phyloP scores from a whole-genome alignment of 1,139 yeast species.

The Magnusiomyces magnusii region DNA sequence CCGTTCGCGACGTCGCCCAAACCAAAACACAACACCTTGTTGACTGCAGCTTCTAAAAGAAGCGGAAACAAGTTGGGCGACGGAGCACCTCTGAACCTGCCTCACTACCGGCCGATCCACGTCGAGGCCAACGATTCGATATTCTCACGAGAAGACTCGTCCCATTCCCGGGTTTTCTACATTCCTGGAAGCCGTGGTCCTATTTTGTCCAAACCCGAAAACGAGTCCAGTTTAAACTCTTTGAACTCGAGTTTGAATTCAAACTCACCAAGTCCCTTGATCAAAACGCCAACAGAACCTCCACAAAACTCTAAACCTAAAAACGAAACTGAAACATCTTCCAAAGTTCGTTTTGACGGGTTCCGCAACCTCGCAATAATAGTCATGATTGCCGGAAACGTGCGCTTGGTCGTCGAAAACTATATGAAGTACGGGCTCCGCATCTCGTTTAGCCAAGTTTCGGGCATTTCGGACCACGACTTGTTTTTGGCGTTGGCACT shows the following conservation, averaged over 20 bases:
- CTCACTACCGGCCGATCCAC: slow-evolving; percentile 24
- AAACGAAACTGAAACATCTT: background rate
- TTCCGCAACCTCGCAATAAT: slow-evolving; percentile 38
- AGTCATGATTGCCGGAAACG: slow-evolving; percentile 34
- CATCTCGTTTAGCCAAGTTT: slow-evolving; percentile 27
- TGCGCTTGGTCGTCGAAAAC: slow-evolving; percentile 36
- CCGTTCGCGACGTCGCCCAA: background rate
- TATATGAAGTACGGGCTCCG: slow-evolving; percentile 34
- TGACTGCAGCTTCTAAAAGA: background rate
- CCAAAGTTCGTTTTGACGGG: slow-evolving; percentile 27
- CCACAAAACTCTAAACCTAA: background rate
- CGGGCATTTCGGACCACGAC: slow-evolving; percentile 32
- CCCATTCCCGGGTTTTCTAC: background rate
- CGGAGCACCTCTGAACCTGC: slow-evolving; percentile 7
- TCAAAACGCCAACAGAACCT: no score
- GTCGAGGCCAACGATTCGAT: slow-evolving; percentile 19
- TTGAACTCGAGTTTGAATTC: background rate
- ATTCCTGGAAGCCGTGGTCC: slow-evolving; percentile 1
- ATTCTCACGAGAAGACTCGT: slow-evolving; percentile 17
- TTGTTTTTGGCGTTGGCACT: slow-evolving; percentile 24
- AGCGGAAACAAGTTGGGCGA: background rate
- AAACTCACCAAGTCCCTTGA: no score
- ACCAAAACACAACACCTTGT: background rate
- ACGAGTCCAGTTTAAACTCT: background rate
- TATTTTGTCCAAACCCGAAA: background rate